Base-by-base conservation (phyloP, 2,329 filamentous ascomycete species). In the Colletotrichum sp. region DNA sequence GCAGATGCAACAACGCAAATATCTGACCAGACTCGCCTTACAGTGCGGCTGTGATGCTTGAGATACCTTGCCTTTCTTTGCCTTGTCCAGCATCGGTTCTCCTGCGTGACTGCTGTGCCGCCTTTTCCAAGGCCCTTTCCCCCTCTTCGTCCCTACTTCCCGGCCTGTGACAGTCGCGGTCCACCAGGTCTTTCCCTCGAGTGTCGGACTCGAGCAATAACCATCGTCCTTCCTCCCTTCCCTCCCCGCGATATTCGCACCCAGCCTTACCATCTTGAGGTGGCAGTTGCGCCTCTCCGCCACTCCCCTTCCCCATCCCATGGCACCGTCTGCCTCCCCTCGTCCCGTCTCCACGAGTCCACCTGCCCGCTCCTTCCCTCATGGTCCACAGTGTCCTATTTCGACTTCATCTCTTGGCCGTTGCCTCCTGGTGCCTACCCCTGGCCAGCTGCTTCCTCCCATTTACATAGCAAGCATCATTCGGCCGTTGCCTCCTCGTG, bases 331-430 rank as follows among this genome's bases (percentile, higher is more conserved):
- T 39, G 36, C 28, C n/a, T 60, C 18, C 26, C 57, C 66, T 68
- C 26, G 26, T 57, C 39, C 24, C 28, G 10, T 30, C 48, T 60
- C 30, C 30, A 24, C 32, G 24, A 34, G 24, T 30, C 65, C 65
- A 57, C 43, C 43, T 32, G 34, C 13, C 55, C 24, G 36, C n/a
- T 43, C 24, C 39, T 48, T 8, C 24, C 67, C 43, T 21, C 21
- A 2, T 30, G 24, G 57, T 26, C 21, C 67, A 70, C 67, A 70
- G 67, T 70, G 67, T 28, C 65, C 57, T 75, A 64, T 73, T 75
- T 73, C 52, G 69, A 75, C 73, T 64, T 64, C 73, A 73, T 67
- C 63, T 75, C 73, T 67, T 73, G 63, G 39, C 21, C 55, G 5
- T 13, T 63, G 30, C 30, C 69, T 75, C 73, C 63, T 73, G 57